Percentiles rank a stretch among this genome's conserved stretches.
phyloP scores from a whole-genome alignment of 1,139 yeast species.

The Nakaseomyces nivariensis region DNA sequence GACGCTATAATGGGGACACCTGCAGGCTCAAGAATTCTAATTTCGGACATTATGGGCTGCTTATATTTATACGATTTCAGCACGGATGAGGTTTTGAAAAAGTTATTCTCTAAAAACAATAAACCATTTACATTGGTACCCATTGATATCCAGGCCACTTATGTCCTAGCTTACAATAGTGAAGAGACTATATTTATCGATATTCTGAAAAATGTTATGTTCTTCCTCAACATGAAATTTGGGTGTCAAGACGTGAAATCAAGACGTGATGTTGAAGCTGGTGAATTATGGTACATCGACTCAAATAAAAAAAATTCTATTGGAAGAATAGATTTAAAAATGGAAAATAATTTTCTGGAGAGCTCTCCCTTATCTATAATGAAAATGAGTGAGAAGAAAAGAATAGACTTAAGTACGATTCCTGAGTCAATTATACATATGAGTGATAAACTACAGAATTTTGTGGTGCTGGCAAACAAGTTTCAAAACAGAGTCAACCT shows the following conservation, averaged over 20 bases:
- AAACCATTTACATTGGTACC: not conserved
- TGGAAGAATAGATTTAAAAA: not conserved
- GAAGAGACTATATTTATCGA: not conserved
- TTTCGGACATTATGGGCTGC: not conserved
- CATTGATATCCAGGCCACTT: not conserved
- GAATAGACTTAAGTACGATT: not conserved
- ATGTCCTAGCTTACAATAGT: not conserved
- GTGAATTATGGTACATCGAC: not conserved
- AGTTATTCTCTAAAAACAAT: not conserved
- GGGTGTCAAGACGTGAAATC: not conserved
- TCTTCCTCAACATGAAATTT: not conserved
- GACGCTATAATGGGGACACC: not conserved
- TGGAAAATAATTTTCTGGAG: not conserved
- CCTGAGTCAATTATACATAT: not conserved
- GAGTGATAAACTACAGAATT: not conserved
- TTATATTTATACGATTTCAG: not conserved
- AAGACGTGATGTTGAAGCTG: not conserved
- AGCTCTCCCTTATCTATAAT: not conserved
- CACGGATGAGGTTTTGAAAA: not conserved
- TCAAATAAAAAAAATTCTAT: not conserved
- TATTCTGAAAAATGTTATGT: not conserved
- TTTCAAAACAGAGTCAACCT: not conserved
- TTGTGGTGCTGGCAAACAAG: not conserved
- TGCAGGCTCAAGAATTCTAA: not conserved
- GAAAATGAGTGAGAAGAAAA: not conserved